Percentiles rank a stretch among this genome's conserved stretches.
Conservation (phyloP, 129 eudicot species). For the Arctium lappa region DNA sequence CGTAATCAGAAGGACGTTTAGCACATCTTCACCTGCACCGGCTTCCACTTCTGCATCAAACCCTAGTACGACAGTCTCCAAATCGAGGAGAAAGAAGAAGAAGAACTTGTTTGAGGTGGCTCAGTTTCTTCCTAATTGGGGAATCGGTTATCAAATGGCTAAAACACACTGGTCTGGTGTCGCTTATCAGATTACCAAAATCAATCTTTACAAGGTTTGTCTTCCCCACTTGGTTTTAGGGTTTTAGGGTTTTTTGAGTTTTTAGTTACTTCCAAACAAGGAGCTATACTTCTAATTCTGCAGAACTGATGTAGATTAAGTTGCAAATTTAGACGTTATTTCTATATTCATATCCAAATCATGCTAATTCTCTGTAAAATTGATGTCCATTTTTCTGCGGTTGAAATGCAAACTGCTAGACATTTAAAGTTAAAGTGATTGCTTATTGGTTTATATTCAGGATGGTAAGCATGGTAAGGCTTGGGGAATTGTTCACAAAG, state of each 20-base stretch:
- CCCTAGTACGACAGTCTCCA: constrained; percentile 33
- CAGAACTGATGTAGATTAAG: neutral
- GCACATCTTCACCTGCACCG: constrained; percentile 14
- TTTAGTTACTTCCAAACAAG: neutral
- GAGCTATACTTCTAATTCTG: neutral
- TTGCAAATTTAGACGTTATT: neutral
- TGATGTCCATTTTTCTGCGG: neutral
- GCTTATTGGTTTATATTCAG: constrained; percentile 41
- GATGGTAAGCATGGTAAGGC: constrained; percentile 86
- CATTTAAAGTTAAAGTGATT: neutral
- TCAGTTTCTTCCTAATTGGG: constrained; percentile 94
- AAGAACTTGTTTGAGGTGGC: constrained; percentile 85
- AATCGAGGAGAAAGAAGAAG: constrained; percentile 52
- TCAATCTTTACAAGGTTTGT: constrained; percentile 81
- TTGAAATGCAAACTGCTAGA: neutral
- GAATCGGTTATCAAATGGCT: constrained; percentile 92
- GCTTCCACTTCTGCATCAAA: constrained; percentile 15
- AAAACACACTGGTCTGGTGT: constrained; percentile 85
- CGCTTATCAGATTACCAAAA: constrained; percentile 87
- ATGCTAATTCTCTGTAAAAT: neutral
- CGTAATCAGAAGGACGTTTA: constrained; percentile 6
- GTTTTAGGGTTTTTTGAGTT: neutral
- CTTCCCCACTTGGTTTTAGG: neutral
- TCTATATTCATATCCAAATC: neutral
- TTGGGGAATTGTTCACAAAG: constrained; percentile 68